phyloP scores from a whole-genome alignment of 495 filamentous ascomycete species.

The Apiosordaria backusii region DNA sequence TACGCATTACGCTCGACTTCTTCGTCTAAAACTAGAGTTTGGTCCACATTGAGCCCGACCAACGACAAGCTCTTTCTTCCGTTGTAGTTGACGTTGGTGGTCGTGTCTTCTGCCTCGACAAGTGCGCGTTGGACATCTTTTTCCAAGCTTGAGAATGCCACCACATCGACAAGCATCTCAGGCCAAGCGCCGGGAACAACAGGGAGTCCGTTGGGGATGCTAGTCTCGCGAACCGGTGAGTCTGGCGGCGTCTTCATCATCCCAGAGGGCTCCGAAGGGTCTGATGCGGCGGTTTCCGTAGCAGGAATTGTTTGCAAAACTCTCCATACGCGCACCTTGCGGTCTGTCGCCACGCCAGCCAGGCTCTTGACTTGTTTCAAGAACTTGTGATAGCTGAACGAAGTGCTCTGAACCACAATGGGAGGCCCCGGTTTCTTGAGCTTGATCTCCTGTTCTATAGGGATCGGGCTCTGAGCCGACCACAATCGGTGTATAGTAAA shows the following conservation, averaged over 20 bases:
- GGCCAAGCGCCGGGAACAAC: constrained; percentile 52
- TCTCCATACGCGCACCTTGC: constrained; percentile 78
- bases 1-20: constrained; percentile 49
- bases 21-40: constrained; percentile 77
- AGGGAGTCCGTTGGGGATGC: constrained; percentile 25
- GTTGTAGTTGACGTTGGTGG: constrained; percentile 73
- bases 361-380: constrained; percentile 66
- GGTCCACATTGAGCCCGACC: constrained; percentile 62
- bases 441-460: constrained; percentile 58
- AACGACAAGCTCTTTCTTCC: constrained; percentile 59
- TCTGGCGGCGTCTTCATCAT: constrained; percentile 35
- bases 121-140: constrained; percentile 66
- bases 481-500: constrained; percentile 81
- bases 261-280: constrained; percentile 20
- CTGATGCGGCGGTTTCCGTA: constrained; percentile 20
- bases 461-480: constrained; percentile 48
- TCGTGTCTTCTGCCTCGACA: constrained; percentile 66
- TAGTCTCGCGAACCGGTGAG: constrained; percentile 24
- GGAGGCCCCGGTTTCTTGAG: constrained; percentile 54
- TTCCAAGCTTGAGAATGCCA: constrained; percentile 64
- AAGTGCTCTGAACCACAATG: constrained; percentile 64
- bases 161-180: constrained; percentile 68
- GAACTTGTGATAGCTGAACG: constrained; percentile 65
- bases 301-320: constrained; percentile 50
- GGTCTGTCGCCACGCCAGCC: constrained; percentile 58